These are phyloP conservation scores for Aspergillus saccharolyticus DNA, from an alignment of 495 filamentous ascomycete genomes.

Conservation along the genomic window DNA sequence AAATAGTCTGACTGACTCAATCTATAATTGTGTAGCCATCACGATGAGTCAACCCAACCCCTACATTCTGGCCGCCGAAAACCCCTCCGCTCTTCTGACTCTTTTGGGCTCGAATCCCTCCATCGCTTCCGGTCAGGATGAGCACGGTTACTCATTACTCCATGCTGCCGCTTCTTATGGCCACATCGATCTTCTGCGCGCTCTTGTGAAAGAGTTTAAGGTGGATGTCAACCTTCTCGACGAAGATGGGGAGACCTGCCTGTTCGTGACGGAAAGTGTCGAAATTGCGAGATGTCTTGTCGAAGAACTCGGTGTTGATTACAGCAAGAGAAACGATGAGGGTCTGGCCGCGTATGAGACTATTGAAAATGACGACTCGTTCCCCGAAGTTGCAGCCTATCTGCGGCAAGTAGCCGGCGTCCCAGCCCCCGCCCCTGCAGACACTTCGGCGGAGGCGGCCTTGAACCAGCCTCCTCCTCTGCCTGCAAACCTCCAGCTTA, in stretches of 20 bases:
- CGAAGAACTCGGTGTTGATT: conserved; percentile 72
- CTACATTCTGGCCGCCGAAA: conserved; percentile 75
- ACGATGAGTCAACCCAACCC: conserved; percentile 59
- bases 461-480: conserved; percentile 47
- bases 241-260: conserved; percentile 84
- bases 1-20: conserved; percentile 13
- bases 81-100: conserved; percentile 57
- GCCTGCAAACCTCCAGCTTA: conserved; percentile 63
- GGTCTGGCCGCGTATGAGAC: conserved; percentile 66
- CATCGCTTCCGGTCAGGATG: conserved; percentile 66
- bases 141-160: conserved; percentile 83
- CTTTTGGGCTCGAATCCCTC: conserved; percentile 62
- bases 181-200: conserved; percentile 71
- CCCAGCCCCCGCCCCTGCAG: conserved; percentile 18
- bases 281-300: conserved; percentile 71
- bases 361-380: conserved; percentile 66
- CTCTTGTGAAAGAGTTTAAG: conserved; percentile 70
- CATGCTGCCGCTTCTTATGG: conserved; percentile 92
- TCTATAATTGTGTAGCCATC: conserved; percentile 4
- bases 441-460: conserved; percentile 22
- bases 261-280: conserved; percentile 78
- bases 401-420: conserved; percentile 46
- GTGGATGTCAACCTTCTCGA: conserved; percentile 76
- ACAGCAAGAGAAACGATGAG: conserved; percentile 55
- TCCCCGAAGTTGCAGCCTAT: conserved; percentile 63